Conservation (phyloP, 352 stramenopile species). For the Peronospora farinosa region DNA sequence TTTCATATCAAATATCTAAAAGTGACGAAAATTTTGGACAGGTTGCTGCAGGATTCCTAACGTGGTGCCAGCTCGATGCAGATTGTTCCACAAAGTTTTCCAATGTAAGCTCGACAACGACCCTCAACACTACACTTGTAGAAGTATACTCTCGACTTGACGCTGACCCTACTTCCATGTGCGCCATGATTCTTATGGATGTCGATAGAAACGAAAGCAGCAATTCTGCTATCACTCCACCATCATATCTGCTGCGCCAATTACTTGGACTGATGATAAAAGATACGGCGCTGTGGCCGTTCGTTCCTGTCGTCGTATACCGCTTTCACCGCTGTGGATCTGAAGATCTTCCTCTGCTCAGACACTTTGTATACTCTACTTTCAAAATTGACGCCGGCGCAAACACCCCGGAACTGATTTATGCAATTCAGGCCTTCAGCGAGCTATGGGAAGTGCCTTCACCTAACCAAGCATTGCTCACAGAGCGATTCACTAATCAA, state of each 20-base stretch:
- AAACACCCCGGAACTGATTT: slow-evolving; percentile 36
- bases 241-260: slow-evolving; percentile 40
- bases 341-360: slow-evolving; percentile 41
- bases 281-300: slow-evolving; percentile 36
- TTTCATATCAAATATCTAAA: slow-evolving; percentile 23
- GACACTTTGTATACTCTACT: slow-evolving; percentile 27
- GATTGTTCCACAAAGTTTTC: slow-evolving; percentile 37
- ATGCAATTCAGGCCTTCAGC: slow-evolving; percentile 60
- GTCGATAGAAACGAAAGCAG: slow-evolving; percentile 5
- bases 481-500: slow-evolving; percentile 39
- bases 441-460: slow-evolving; percentile 66
- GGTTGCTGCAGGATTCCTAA: slow-evolving; percentile 40
- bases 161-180: slow-evolving; percentile 25
- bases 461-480: slow-evolving; percentile 37
- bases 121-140: slow-evolving; percentile 26
- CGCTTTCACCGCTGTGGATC: slow-evolving; percentile 47
- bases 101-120: slow-evolving; percentile 17
- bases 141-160: slow-evolving; percentile 38
- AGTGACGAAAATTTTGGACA: slow-evolving; percentile 41
- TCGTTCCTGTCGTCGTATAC: slow-evolving; percentile 59
- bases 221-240: slow-evolving; percentile 19
- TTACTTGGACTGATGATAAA: slow-evolving; percentile 49
- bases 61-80: slow-evolving; percentile 37
- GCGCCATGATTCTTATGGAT: slow-evolving; percentile 21
- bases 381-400: slow-evolving; percentile 8